Percentiles rank a stretch among this genome's conserved stretches.
These are phyloP conservation scores for Prunus campanulata DNA, from an alignment of 306 rosid species.

Conservation along the genomic window DNA sequence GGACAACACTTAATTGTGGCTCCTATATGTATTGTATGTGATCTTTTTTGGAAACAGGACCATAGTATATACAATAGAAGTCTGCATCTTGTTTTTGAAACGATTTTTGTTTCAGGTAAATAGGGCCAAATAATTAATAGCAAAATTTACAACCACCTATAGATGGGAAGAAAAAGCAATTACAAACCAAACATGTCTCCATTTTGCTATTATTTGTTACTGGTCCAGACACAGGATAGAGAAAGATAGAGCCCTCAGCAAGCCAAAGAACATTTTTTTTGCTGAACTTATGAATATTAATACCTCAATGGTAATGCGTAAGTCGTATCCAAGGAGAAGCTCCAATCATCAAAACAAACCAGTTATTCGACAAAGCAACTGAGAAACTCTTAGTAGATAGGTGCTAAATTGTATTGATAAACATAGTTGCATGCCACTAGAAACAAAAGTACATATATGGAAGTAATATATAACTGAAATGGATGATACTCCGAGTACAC, in stretches of 20 bases:
- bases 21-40: not conserved
- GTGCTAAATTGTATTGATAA: not conserved
- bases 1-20: not conserved
- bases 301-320: not conserved
- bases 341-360: not conserved
- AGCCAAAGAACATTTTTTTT: not conserved
- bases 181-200: not conserved
- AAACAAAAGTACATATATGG: not conserved
- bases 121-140: not conserved
- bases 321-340: not conserved
- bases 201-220: too few species aligned
- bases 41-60: not conserved
- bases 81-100: not conserved
- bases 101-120: not conserved
- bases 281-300: not conserved
- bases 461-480: not conserved
- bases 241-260: not conserved
- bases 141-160: not conserved
- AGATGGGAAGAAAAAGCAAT: not conserved
- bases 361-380: not conserved
- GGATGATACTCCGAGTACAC: not conserved
- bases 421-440: not conserved
- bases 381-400: not conserved
- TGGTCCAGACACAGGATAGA: not conserved
- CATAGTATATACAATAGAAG: not conserved